phyloP scores from a whole-genome alignment of 192 early-diverging fungal genomes.

The Rhizoclosmatium sp. region DNA sequence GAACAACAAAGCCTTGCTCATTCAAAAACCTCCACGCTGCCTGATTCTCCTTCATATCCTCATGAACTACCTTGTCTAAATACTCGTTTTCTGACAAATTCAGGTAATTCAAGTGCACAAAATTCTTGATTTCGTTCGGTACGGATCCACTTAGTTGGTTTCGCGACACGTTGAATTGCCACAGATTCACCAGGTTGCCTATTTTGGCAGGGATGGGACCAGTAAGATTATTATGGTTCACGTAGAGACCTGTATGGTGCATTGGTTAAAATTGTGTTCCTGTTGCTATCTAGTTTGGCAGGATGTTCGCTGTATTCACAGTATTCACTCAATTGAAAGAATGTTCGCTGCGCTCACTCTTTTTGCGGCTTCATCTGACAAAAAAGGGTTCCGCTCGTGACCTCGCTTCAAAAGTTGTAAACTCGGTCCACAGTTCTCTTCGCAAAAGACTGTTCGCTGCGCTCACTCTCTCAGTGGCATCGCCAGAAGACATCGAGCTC shows the following conservation, averaged over 20 bases:
- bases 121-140: conserved; percentile 3
- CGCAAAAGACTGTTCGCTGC: background rate
- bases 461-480: background rate
- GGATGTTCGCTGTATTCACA: too few species aligned
- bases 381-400: too few species aligned
- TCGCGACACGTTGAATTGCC: background rate
- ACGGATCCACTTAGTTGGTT: background rate
- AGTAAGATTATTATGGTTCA: conserved; percentile 6
- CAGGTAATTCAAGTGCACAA: background rate
- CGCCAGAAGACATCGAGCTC: background rate
- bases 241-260: background rate
- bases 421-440: background rate
- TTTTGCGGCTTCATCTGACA: too few species aligned
- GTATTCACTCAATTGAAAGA: too few species aligned
- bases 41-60: background rate
- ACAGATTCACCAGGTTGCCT: conserved; percentile 24
- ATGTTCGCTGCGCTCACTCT: too few species aligned
- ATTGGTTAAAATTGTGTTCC: background rate
- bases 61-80: background rate
- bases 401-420: too few species aligned
- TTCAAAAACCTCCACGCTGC: background rate
- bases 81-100: background rate
- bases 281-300: too few species aligned
- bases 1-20: background rate
- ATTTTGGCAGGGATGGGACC: conserved; percentile 28